These are phyloP conservation scores for Termitomyces sp. DNA, from an alignment of 768 basidiomycete genomes.

Conservation along the genomic window DNA sequence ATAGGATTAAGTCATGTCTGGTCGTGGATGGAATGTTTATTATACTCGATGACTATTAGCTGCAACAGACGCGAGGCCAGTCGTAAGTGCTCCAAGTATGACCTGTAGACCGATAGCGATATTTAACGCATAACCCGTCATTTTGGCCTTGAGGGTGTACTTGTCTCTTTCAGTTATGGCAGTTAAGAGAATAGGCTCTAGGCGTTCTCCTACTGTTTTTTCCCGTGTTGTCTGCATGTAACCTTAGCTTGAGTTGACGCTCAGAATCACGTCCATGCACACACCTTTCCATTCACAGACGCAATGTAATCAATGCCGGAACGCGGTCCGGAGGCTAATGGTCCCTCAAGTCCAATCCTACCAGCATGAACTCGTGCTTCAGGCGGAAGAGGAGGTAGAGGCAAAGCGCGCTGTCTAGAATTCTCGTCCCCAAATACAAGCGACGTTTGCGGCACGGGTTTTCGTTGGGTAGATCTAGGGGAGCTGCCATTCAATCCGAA, in stretches of 20 bases:
- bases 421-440: conserved; percentile 2
- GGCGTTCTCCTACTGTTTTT: conserved; percentile 43
- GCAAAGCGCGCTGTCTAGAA: neutral
- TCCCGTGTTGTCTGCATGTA: conserved; percentile 15
- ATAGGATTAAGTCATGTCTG: neutral
- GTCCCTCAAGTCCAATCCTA: conserved; percentile 3
- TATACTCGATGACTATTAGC: conserved; percentile 32
- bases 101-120: conserved; percentile 60
- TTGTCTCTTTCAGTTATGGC: conserved; percentile 43
- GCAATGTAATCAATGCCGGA: conserved; percentile 36
- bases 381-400: conserved; percentile 14
- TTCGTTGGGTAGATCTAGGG: conserved; percentile 4
- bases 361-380: conserved; percentile 7
- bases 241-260: neutral
- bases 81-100: conserved; percentile 59
- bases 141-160: conserved; percentile 38
- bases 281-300: conserved; percentile 27
- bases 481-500: conserved; percentile 1
- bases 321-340: conserved; percentile 12
- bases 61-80: conserved; percentile 49
- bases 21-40: neutral
- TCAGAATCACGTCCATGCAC: neutral
- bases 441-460: conserved; percentile 1
- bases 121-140: conserved; percentile 32
- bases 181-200: conserved; percentile 44